Conservation (phyloP, 2,329 filamentous ascomycete genomes). For the Westerdykella sp. region DNA sequence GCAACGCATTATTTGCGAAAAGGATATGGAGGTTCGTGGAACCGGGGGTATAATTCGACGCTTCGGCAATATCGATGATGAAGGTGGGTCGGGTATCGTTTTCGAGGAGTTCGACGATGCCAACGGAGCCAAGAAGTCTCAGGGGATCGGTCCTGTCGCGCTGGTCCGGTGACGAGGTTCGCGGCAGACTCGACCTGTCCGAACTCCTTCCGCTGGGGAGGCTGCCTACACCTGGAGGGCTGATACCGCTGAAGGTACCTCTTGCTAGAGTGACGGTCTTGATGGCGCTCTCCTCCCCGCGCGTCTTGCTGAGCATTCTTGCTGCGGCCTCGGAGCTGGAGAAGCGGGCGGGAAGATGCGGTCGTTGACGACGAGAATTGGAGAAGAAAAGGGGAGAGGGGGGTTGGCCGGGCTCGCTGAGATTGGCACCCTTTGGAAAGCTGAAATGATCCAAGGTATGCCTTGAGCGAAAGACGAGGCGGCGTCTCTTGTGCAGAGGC, state of each 20-base stretch:
- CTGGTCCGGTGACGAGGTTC: constrained; percentile 48
- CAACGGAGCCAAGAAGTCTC: constrained; percentile 57
- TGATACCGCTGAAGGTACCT: constrained; percentile 39
- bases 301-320: constrained; percentile 51
- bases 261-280: constrained; percentile 49
- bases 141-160: constrained; percentile 44
- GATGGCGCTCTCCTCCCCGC: constrained; percentile 44
- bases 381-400: constrained; percentile 51
- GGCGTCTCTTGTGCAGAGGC: constrained; percentile 33
- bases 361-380: constrained; percentile 38
- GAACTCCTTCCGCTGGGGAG: constrained; percentile 51
- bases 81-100: constrained; percentile 72
- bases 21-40: constrained; percentile 51
- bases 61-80: constrained; percentile 61
- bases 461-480: constrained; percentile 21
- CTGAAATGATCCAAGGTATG: constrained; percentile 35
- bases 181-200: constrained; percentile 48
- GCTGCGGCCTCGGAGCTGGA: constrained; percentile 53
- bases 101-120: constrained; percentile 67
- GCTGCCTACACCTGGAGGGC: constrained; percentile 39
- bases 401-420: constrained; percentile 29
- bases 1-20: constrained; percentile 63
- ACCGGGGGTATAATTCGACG: constrained; percentile 49
- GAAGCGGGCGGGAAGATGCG: constrained; percentile 49
- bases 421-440: constrained; percentile 17